Evolutionary conservation across 1,284 basidiomycete genomes (phyloP), one percentile per base, ranked within the genome.

Genomic region (Cystobasidium pallidum): DNA sequence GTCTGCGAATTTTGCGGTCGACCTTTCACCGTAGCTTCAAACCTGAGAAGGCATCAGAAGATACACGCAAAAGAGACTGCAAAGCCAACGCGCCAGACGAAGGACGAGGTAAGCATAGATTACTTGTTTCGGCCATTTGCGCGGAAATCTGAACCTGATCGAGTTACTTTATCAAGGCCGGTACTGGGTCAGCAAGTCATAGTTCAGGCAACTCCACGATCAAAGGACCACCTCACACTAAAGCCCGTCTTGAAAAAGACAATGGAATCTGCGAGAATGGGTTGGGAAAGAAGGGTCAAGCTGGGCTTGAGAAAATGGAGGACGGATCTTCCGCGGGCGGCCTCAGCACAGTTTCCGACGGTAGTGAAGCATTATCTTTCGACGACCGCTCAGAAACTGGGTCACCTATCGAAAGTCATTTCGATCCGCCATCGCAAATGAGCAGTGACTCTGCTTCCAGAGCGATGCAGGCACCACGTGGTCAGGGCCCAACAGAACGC

Each of bases 21-120:
- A 2, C 43, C 59, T 11, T 71, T 71, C 36, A 71, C 68, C 4
- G 68, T 71, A 17, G 68, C 68, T 52, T 71, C 68, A 17, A 71
- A 71, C 34, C 36, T 71, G 6, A 24, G 68, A 28, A 34, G 68
- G 24, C 68, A 71, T 24, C 68, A 71, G 51, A 71, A 71, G 30
- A 71, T 71, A 26, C 68, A 71, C 30, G 57, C 39, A 10, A 70
- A 70, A 57, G 39, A 59, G 41, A 21, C 0, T n/a, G 28, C 19
- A 21, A 47, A 32, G 32, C 41, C 49, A 39, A 8, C 39, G 24
- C n/a, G 19, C 17, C 8, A n/a, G 10, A 43, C 15, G 7, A 45
- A 45, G 3, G 43, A 45, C 7, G n/a, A 45, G n/a, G 43, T 45
- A 4, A 45, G 43, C 19, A 3, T 19, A 8, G 3, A 8, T 45